Base-by-base conservation (phyloP, 202 grass and related monocot species). In the Brachypodium distachyon region DNA sequence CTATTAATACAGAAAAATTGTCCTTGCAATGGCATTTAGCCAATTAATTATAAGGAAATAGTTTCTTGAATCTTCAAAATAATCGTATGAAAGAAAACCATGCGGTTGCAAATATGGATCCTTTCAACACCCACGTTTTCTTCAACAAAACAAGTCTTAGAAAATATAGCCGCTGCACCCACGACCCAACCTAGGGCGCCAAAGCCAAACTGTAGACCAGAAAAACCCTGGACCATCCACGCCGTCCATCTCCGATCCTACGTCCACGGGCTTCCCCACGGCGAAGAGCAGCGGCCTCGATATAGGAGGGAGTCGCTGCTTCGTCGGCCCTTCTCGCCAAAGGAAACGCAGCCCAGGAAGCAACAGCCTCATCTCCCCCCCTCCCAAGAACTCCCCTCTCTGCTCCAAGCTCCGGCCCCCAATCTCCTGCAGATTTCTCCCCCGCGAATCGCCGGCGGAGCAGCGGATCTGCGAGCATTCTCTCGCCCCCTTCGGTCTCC, bases 261-360 rank as follows among this genome's bases (percentile, higher is more conserved):
- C 46, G 66, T 74, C 46, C 37, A 2, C 0, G 0, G 4, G 28
- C 28, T 18, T 60, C 14, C 66, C 40, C 14, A 65, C 17, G 75
- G 47, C 19, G 6, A 55, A 36, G 50, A 67, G 21, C 48, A 78
- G 27, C 47, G 38, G 46, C 48, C 75, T 33, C 56, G 56, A 55
- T 79, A 73, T 78, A 55, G 17, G 31, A 9, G 40, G 44, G 59
- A 43, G 38, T 31, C 6, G 61, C 16, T 54, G 46, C 34, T 37
- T 48, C 22, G 43, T 5, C 37, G 14, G 22, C 33, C 4, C 54
- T 19, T 77, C 46, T 53, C 9, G 32, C 40, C 40, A n/a, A n/a
- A 67, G 65, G 29, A 83, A 42, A 36, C 42, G 54, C 55, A 44
- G 55, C 26, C 34, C 63, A 70, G 19, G 25, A 52, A 84, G 73